Base-by-base conservation (phyloP, 306 rosid genomes). In the Carpinus fangiana region DNA sequence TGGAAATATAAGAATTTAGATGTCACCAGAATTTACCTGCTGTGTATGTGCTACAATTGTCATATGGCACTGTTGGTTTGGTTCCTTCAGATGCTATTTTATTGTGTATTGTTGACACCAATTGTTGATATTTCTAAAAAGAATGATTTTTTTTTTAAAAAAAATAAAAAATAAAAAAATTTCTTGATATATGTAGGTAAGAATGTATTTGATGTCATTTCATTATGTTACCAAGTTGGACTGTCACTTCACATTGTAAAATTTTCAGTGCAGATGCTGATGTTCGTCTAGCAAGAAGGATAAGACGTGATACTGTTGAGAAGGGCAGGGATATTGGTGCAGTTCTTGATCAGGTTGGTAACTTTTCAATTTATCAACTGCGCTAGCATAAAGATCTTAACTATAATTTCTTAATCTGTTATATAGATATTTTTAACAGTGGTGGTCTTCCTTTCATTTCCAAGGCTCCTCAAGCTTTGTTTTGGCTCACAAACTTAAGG, bases 231-330 rank as follows among this genome's bases (percentile, higher is more conserved):
- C 87, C 79, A 70, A 87, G 87, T 88, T 73, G 86, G 82, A 78
- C 86, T 80, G 59, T 86, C 82, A 87, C 89, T 87, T 94, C 81
- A 93, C 91, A 83, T 85, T 82, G 81, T 84, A 81, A 86, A 90
- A 81, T 91, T 88, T 91, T 85, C 97, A 89, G 97, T 91, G 99
- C 99, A 96, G 99, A 96, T 93, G 98, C 98, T 91, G 99, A 96
- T 90, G 90, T 91, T 87, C 98, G 99, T 79, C 84, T 96, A 78
- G 98, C 98, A 21, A 96, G 99, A 89, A 91, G 99, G 89, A 93
- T 96, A 75, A 91, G 89, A 84, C 96, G 97, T 72, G 99, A 96
- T 80, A 96, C 96, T 7, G 90, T 82, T 76, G 96, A 88, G 78
- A 96, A 91, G 87, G 83, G 83, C 77, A 90, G 99, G 79, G 93